Conservation (phyloP, 2,329 filamentous ascomycete species). For the Arachnomyces sp. region DNA sequence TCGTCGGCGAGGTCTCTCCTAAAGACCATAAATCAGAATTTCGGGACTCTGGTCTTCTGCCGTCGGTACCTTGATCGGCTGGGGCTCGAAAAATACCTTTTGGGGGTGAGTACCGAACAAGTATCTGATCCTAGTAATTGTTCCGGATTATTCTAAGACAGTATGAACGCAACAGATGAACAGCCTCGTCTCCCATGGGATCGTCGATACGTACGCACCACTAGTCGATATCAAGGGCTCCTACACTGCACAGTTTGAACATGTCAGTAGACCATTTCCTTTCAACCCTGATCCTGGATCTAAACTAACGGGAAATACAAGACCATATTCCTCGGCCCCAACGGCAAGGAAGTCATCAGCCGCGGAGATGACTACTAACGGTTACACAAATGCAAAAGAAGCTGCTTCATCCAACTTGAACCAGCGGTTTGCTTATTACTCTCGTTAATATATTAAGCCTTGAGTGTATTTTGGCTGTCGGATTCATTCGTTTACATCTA, state of each 20-base stretch:
- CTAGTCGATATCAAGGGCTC: constrained; percentile 52
- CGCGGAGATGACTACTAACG: constrained; percentile 45
- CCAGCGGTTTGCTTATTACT: too few species aligned
- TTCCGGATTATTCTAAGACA: too few species aligned
- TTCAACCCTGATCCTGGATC: too few species aligned
- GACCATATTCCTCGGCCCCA: constrained; percentile 41
- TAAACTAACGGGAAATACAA: constrained; percentile 13
- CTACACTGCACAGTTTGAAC: constrained; percentile 58
- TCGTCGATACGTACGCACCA: constrained; percentile 50
- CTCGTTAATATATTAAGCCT: too few species aligned
- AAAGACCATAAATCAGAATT: constrained; percentile 54
- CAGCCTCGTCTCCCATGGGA: constrained; percentile 47
- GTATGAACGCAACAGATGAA: constrained; percentile 43
- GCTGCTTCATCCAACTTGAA: too few species aligned
- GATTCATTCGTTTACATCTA: too few species aligned
- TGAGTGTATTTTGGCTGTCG: too few species aligned
- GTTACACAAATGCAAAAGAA: background rate
- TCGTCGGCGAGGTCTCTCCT: constrained; percentile 49
- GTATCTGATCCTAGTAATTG: too few species aligned
- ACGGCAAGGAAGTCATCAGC: constrained; percentile 45
- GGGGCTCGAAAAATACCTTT: constrained; percentile 51
- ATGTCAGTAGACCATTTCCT: constrained; percentile 28
- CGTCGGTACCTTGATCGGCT: constrained; percentile 56
- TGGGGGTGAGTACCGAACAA: constrained; percentile 39
- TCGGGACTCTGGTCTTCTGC: constrained; percentile 54